phyloP scores from a whole-genome alignment of 257 asterid genomes.

The Solanum neorickii region DNA sequence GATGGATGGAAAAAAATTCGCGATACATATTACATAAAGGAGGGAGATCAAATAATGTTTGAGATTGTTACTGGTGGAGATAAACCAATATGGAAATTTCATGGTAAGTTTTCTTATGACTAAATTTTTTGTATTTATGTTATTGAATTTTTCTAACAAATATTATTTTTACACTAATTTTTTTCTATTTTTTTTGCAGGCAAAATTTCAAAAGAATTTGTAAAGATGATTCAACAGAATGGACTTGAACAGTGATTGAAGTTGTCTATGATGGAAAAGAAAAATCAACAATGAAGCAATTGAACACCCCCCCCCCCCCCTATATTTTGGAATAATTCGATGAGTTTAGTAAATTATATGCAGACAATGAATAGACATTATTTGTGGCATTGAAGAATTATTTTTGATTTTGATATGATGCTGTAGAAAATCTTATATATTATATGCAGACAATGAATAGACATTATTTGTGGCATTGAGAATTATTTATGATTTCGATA shows the following conservation, averaged over 20 bases:
- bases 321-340: background rate
- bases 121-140: background rate
- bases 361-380: too few relatives aligned
- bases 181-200: background rate
- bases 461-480: background rate
- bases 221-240: background rate
- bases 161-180: background rate
- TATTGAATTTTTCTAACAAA: background rate
- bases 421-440: too few relatives aligned
- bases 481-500: too few relatives aligned
- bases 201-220: background rate
- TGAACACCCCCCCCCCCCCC: background rate
- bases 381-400: too few relatives aligned
- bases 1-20: background rate
- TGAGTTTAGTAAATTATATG: background rate
- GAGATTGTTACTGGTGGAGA: background rate
- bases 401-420: too few relatives aligned
- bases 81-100: background rate
- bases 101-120: background rate
- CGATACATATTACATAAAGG: background rate
- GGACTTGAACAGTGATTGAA: background rate
- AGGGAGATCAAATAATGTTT: background rate
- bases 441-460: too few relatives aligned
- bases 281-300: background rate
- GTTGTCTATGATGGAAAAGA: background rate